Percentiles rank a stretch among this genome's conserved stretches.
Evolutionary conservation across 2,329 filamentous ascomycete species (phyloP).

Genomic region (Fusarium musae): DNA sequence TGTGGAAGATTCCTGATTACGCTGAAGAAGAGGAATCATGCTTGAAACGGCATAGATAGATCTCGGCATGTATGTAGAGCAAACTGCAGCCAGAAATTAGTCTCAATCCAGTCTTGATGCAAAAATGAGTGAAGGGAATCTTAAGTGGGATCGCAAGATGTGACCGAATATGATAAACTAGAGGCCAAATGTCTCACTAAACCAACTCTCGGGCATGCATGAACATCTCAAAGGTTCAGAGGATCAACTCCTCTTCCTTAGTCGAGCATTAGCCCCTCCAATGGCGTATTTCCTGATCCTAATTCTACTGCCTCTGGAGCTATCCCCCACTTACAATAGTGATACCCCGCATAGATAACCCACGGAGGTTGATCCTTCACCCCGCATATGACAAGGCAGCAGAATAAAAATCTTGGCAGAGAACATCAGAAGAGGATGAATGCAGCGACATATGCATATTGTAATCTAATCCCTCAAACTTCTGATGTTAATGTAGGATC

Average conservation of each 20-base stretch:
- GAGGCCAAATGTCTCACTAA: not conserved
- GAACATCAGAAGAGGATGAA: not conserved
- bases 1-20: conserved; percentile 17
- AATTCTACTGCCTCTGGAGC: not conserved
- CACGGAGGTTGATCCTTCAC: not conserved
- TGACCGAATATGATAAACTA: not conserved
- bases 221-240: not conserved
- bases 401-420: conserved; percentile 5
- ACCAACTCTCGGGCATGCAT: not conserved
- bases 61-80: not conserved
- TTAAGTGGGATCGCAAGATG: too few species aligned
- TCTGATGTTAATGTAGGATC: not conserved
- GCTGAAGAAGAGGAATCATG: conserved; percentile 6
- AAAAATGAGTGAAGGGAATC: not conserved
- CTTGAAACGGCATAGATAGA: not conserved
- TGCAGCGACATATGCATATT: not conserved
- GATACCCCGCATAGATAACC: not conserved
- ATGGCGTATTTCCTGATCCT: not conserved
- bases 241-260: not conserved
- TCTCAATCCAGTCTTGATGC: fast-evolving
- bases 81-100: not conserved
- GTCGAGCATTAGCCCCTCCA: not conserved
- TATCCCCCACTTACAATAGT: not conserved
- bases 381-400: conserved; percentile 11
- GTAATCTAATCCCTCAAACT: not conserved